Evolutionary conservation across 495 filamentous ascomycete genomes (phyloP), one percentile per base, ranked within the genome.

Genomic region (Penicillium parvum): DNA sequence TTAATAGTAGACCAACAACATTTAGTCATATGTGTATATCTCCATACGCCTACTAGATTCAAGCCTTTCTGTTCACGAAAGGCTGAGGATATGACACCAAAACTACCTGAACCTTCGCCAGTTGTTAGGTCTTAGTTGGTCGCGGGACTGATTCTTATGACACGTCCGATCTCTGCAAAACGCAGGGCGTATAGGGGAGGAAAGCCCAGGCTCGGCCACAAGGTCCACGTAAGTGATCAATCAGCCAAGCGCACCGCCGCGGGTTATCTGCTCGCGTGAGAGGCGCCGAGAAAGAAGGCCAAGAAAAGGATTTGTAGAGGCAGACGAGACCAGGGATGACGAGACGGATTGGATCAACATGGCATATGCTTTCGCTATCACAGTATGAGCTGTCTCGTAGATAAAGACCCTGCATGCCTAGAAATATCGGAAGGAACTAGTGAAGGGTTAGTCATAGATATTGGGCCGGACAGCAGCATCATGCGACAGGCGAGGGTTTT

Each of bases 371-470:
- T 27, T 2, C 8, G 25, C 2, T n/a, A 14, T n/a, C 28, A n/a
- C 11, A 5, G 28, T 15, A 10, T 30, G n/a, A 4, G 28, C n/a
- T 14, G 7, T 2, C n/a, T 30, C 16, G 27, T 1, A 27, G 7
- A 27, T 12, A 11, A 18, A 25, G 40, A 16, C 17, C n/a, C 26
- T 48, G 19, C 39, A 34, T 15, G 14, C 35, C 22, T 19, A 34
- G 28, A 17, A 32, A 21, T 32, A 12, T 23, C 8, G 20, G 23
- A 4, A 9, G 15, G 18, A 20, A 47, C 30, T 32, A 43, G 39
- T 27, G 39, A 15, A 10, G 7, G 15, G 19, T 53, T 59, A 59
- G 48, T 59, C 53, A 59, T 34, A 41, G 33, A 45, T 53, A 58
- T 48, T 53, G 39, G 33, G 45, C 33, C 16, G 36, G 32, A 37